These are phyloP conservation scores for Hypoxylon fuscum DNA, from an alignment of 495 filamentous ascomycete species.

Conservation along the genomic window DNA sequence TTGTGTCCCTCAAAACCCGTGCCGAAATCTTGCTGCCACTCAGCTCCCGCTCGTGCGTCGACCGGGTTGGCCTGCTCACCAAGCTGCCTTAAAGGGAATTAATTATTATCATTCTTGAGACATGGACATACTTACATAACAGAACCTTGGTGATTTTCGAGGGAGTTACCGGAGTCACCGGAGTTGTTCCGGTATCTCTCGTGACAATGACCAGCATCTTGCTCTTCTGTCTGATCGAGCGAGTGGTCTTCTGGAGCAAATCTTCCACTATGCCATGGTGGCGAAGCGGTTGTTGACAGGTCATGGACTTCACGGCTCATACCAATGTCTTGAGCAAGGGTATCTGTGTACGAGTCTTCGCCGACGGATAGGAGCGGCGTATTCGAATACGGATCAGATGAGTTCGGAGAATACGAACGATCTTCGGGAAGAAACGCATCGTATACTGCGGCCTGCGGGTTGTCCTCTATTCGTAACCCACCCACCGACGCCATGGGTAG, in stretches of 20 bases:
- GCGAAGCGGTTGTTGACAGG: not conserved
- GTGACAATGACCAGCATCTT: too few relatives aligned
- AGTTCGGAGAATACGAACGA: too few relatives aligned
- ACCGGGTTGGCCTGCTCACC: not conserved
- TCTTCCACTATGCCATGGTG: not conserved
- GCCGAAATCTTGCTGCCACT: too few relatives aligned
- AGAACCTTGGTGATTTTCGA: slow-evolving; percentile 5
- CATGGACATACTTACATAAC: slow-evolving; percentile 2
- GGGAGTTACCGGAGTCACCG: not conserved
- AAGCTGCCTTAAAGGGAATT: slow-evolving; percentile 2
- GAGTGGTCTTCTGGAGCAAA: too few relatives aligned
- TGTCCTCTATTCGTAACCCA: too few relatives aligned
- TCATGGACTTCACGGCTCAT: not conserved
- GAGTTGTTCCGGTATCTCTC: not conserved
- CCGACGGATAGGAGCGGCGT: not conserved
- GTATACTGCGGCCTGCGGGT: too few relatives aligned
- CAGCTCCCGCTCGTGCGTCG: too few relatives aligned
- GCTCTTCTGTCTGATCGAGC: not conserved
- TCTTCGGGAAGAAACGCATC: too few relatives aligned
- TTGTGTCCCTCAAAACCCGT: too few relatives aligned
- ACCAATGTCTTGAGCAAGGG: not conserved
- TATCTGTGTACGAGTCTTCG: not conserved
- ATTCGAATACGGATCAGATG: too few relatives aligned
- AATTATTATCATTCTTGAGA: not conserved
- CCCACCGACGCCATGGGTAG: too few relatives aligned